Conservation (phyloP, 805 yeast species). For the Candida hispaniensis region DNA sequence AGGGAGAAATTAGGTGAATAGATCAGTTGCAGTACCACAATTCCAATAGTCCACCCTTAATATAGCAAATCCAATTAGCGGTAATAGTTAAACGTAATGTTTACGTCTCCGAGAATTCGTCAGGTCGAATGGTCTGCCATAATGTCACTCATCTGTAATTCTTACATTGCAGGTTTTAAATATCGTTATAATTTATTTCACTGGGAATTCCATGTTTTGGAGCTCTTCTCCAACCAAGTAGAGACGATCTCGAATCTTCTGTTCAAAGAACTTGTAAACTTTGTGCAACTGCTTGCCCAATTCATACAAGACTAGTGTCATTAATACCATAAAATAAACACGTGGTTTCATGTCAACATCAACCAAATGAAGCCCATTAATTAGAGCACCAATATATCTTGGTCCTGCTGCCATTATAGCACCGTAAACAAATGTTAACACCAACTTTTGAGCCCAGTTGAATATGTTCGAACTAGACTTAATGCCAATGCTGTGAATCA, state of each 20-base stretch:
- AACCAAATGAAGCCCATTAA: constrained; percentile 1
- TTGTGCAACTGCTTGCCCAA: constrained; percentile 1
- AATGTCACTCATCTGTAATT: too few species aligned
- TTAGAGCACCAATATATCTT: constrained; percentile 9
- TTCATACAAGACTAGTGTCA: constrained; percentile 16
- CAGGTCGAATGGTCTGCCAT: too few species aligned
- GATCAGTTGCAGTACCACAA: too few species aligned
- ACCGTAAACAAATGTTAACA: constrained; percentile 2
- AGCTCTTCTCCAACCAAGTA: constrained; percentile 29
- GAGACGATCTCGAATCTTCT: constrained; percentile 26
- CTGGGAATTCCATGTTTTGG: constrained; percentile 26
- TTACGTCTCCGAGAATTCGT: too few species aligned
- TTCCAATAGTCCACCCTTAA: too few species aligned
- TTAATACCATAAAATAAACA: constrained; percentile 12
- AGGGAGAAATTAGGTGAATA: too few species aligned
- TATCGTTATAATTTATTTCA: too few species aligned
- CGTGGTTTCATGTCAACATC: constrained; percentile 2
- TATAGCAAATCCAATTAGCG: too few species aligned
- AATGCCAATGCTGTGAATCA: too few species aligned
- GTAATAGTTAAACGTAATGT: too few species aligned
- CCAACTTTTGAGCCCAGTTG: background rate
- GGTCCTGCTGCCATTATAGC: constrained; percentile 2
- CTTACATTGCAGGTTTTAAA: too few species aligned
- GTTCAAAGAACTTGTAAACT: constrained; percentile 17
- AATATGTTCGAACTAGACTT: too few species aligned